Evolutionary conservation across 2,329 filamentous ascomycete genomes (phyloP), one percentile per base, ranked within the genome.

Genomic region (Xylariomycetidae sp.): DNA sequence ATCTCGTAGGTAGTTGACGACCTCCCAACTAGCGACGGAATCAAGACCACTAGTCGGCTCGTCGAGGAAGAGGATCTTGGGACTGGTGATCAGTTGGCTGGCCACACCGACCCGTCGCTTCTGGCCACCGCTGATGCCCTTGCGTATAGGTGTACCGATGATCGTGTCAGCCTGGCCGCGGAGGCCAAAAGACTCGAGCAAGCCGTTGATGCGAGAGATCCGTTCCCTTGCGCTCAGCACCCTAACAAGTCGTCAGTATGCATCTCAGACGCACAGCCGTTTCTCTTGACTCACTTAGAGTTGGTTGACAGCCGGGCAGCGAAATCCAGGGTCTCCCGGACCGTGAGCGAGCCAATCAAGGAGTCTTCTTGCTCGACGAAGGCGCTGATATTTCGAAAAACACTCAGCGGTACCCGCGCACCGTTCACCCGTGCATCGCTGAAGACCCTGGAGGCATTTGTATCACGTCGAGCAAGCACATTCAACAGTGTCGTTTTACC

Each of bases 291-390:
- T 44, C 58, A 74, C 74, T 65, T 68, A 1, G 71, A 53, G 57
- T 47, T 82, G 48, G 39, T 78, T 60, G 41, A 35, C 4, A 93
- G 71, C 18, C 81, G 73, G 0, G 85, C 83, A 0, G 85, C 82
- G 56, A 93, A 93, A 42, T 78, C 64, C 39, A 94, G 61, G 0
- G 86, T 93, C 63, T 93, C 87, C 18, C 73, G 68, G 7, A 90
- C 84, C 0, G 86, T 93, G 43, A 93, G 65, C 0, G 82, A 82
- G 4, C 86, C 87, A 31, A 90, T 82, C 10, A 93, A 68, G 1
- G 85, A 81, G 64, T 94, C 87, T 44, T 93, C 85, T 57, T 94
- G 87, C 63, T 94, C 87, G 15, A 93, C 87, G 52, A 88, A 93
- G 29, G 77, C 77, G 34, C 75, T 82, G 31, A 90, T 67, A 29